Evolutionary conservation across 768 basidiomycete genomes (phyloP).

Genomic region (Pulveroboletus sp.): DNA sequence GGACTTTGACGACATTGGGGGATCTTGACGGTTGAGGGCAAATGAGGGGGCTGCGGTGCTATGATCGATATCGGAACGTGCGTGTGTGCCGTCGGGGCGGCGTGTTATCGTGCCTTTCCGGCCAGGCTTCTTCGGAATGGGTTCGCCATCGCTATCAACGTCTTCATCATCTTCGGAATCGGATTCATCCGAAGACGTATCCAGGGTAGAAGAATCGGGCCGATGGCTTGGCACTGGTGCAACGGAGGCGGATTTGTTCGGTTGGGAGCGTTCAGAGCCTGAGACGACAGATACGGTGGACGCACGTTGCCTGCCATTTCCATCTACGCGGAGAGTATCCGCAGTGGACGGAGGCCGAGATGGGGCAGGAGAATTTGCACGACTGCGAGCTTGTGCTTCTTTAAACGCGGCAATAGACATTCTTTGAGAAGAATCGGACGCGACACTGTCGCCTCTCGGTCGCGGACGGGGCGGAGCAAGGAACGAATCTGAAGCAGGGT

Average conservation of each 20-base stretch:
- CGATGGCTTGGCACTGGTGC: constrained; percentile 8
- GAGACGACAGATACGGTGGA: constrained; percentile 28
- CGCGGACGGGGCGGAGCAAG: constrained; percentile 42
- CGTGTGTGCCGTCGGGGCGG: constrained; percentile 5
- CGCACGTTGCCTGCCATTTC: constrained; percentile 24
- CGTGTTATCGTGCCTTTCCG: constrained; percentile 35
- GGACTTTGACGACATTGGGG: constrained; percentile 11
- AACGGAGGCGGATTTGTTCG: constrained; percentile 7
- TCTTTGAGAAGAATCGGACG: constrained; percentile 65
- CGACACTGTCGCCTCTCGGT: constrained; percentile 53
- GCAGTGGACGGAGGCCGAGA: constrained; percentile 38
- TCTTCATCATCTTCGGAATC: constrained; percentile 36
- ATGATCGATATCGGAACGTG: constrained; percentile 23
- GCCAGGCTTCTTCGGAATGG: constrained; percentile 32
- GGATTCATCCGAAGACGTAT: constrained; percentile 34
- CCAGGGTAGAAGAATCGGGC: constrained; percentile 15
- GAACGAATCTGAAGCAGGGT: constrained; percentile 21
- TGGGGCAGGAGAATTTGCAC: constrained; percentile 57
- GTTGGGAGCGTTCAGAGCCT: constrained; percentile 10
- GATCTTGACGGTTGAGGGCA: constrained; percentile 3
- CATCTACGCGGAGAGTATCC: constrained; percentile 30
- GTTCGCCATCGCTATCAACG: constrained; percentile 33
- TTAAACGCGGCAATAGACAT: constrained; percentile 81
- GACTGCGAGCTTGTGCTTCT: constrained; percentile 66
- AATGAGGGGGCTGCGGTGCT: background rate